These are phyloP conservation scores for Eleusine coracana DNA, from an alignment of 176 grass and related monocot genomes.

Conservation along the genomic window DNA sequence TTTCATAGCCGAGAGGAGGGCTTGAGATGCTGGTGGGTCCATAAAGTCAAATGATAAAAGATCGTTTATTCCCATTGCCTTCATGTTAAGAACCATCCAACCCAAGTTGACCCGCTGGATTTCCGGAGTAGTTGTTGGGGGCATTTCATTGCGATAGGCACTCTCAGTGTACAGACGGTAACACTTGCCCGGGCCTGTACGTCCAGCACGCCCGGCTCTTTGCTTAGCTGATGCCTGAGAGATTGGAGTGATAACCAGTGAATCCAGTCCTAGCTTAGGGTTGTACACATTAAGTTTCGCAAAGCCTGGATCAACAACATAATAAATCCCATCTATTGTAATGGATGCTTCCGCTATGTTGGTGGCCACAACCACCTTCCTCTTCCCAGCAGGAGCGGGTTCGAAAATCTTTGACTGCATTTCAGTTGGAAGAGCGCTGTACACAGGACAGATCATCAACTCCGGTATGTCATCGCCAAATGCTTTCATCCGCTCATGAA, in stretches of 20 bases:
- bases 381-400: conserved; percentile 60
- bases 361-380: conserved; percentile 80
- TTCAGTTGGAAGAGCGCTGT: conserved; percentile 57
- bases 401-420: conserved; percentile 51
- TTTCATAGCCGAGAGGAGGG: conserved; percentile 64
- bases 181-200: conserved; percentile 58
- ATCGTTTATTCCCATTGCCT: conserved; percentile 77
- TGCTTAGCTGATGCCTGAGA: conserved; percentile 78
- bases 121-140: conserved; percentile 59
- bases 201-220: conserved; percentile 71
- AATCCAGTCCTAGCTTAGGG: conserved; percentile 66
- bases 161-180: conserved; percentile 74
- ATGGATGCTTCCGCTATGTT: conserved; percentile 73
- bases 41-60: conserved; percentile 64
- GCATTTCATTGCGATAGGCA: conserved; percentile 71
- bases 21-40: conserved; percentile 65
- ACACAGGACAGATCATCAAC: conserved; percentile 58
- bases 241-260: conserved; percentile 47
- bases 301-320: conserved; percentile 71
- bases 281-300: conserved; percentile 69
- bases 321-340: conserved; percentile 49
- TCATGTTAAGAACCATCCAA: conserved; percentile 62
- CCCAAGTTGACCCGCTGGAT: conserved; percentile 70
- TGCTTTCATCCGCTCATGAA: conserved; percentile 35
- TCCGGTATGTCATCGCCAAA: conserved; percentile 58